A percentile compares a stretch with the other conserved stretches of the same genome.
These are phyloP conservation scores for Nemania serpens DNA, from an alignment of 2,329 filamentous ascomycete species.

Conservation along the genomic window DNA sequence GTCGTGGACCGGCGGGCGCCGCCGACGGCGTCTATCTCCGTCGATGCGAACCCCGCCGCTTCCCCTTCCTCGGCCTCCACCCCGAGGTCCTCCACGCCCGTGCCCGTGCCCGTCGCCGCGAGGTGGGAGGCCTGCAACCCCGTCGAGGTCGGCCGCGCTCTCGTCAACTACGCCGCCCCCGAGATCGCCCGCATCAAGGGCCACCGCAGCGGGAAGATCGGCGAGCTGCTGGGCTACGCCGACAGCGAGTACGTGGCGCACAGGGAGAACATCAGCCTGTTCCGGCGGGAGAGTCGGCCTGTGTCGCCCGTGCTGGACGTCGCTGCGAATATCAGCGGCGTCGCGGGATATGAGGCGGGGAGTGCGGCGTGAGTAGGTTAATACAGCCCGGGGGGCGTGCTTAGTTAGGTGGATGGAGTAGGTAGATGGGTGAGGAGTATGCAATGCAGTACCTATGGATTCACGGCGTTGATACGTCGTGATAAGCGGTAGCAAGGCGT, in stretches of 20 bases:
- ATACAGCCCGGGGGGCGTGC: not conserved
- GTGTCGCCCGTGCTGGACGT: slow-evolving; percentile 50
- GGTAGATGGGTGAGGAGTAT: not conserved
- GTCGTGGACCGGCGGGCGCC: slow-evolving; percentile 66
- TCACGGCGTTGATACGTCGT: not conserved
- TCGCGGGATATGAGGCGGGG: slow-evolving; percentile 32
- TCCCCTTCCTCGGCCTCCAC: slow-evolving; percentile 18
- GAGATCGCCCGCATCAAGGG: slow-evolving; percentile 88
- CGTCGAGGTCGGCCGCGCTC: slow-evolving; percentile 80
- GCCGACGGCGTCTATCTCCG: slow-evolving; percentile 33
- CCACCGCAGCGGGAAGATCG: slow-evolving; percentile 79
- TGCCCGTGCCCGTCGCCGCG: slow-evolving; percentile 10
- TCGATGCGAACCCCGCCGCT: not conserved
- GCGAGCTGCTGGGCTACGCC: slow-evolving; percentile 80
- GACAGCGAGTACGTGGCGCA: slow-evolving; percentile 94
- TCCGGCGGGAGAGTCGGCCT: slow-evolving; percentile 57
- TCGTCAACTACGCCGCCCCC: slow-evolving; percentile 89
- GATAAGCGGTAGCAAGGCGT: not conserved
- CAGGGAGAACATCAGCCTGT: slow-evolving; percentile 84
- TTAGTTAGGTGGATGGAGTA: not conserved
- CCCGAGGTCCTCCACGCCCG: slow-evolving; percentile 24
- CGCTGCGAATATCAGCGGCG: slow-evolving; percentile 27
- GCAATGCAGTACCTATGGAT: no score
- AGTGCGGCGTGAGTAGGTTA: not conserved
- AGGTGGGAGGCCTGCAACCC: slow-evolving; percentile 26